Base-by-base conservation (phyloP, 1,284 basidiomycete genomes). In the Filobasidium uniguttulatum region DNA sequence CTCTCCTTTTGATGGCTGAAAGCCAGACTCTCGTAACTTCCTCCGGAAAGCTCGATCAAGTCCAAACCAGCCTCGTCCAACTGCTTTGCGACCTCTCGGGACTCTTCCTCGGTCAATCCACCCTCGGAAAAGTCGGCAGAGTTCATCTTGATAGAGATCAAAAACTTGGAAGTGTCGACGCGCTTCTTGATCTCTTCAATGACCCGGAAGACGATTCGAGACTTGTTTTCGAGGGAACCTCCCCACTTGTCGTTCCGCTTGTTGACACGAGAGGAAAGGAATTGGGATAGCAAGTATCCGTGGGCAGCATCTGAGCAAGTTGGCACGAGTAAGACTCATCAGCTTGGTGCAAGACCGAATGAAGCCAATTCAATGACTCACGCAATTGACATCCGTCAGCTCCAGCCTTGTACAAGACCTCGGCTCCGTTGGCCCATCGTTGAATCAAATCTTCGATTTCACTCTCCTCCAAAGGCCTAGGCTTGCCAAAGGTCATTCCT, bases 11-110 rank as follows among this genome's bases (percentile, higher is more conserved):
- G 58, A 59, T 66, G 61, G 9, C 57, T 48, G 50, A 57, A 66
- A 1, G 55, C 65, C 40, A 60, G 33, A 41, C 46, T 57, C 51
- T 75, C 72, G 53, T 74, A 75, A 0, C 66, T 71, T 25, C 73
- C 71, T 15, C 74, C 73, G 15, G 55, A 57, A 8, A 59, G 55
- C 47, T 59, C 77, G 35, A 78, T 73, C 56, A 78, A 63, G 59
- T 78, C 75, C 3, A 77, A 64, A 1, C 66, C 65, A 2, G 61
- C 62, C 9, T 58, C 62, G 52, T 77, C 75, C 35, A 78, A 63
- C 57, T 70, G 61, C 45, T 63, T 55, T 41, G 73, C 72, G 8
- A 73, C 69, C 43, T 60, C 49, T 43, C 70, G 62, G n/a, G 71
- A 69, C 53, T 77, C 75, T 9, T 74, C 70, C 2, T 28, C 50